Evolutionary conservation across 371 early-diverging fungal species (phyloP), one percentile per base, ranked within the genome.

Genomic region (Umbelopsis sp.): DNA sequence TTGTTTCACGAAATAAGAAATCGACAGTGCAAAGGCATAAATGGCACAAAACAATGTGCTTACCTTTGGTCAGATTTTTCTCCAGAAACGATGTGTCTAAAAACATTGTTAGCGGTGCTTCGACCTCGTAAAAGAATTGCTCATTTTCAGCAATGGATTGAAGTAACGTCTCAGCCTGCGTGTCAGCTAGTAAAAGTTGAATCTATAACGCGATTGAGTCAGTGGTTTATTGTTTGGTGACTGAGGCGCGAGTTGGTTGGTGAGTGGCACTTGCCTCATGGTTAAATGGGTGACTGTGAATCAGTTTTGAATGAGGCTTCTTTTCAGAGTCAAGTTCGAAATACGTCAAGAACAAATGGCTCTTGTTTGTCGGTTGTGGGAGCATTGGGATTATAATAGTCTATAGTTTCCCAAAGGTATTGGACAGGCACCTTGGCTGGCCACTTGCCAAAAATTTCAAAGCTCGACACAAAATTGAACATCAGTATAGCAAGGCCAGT

Each of bases 241-340:
- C 41, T 48, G 6, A 68, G 67, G 20, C 14, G 62, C 50, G 32
- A 7, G 2, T 41, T 7, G 41, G 63, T 29, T 22, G 22, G 22
- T 22, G 22, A 22, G 22, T 22, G 22, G 22, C 22, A 48, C 52
- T 71, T 81, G 86, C 85, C 63, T 74, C 73, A 66, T 82, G 79
- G 73, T 88, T 88, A 50, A 85, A 88, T 16, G 84, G 80, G 66
- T 88, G 88, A 4, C 72, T 65, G 18, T 75, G 65, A 38, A 88
- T 84, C 12, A 75, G 44, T 12, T 69, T 65, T 63, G 71, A 69
- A 74, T 74, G 76, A n/a, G 74, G 69, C 1, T 48, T 35, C 10
- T 70, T 67, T 38, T 74, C 72, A n/a, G 70, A 38, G 51, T 75
- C 66, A 32, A 80, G 38, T 44, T 77, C 75, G 35, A 80, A 32